phyloP scores from a whole-genome alignment of 2,329 filamentous ascomycete species.

The Fusarium sp. region DNA sequence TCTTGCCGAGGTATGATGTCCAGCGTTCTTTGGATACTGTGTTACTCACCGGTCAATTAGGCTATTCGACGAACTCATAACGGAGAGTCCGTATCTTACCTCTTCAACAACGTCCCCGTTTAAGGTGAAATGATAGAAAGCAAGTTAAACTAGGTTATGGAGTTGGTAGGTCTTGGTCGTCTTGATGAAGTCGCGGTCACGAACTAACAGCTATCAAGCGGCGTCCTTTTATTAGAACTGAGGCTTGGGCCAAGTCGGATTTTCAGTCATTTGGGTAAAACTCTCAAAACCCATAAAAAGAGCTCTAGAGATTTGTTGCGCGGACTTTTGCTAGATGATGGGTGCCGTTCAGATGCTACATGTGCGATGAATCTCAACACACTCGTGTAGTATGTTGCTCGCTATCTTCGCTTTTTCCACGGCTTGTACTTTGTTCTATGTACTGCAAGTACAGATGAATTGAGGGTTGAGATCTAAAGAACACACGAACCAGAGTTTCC shows the following conservation, averaged over 20 bases:
- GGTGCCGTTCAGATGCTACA: conserved; percentile 10
- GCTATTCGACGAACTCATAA: conserved; percentile 80
- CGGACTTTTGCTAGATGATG: conserved; percentile 16
- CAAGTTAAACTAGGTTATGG: conserved; percentile 40
- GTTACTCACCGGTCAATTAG: conserved; percentile 53
- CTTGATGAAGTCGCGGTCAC: conserved; percentile 6
- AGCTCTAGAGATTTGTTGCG: conserved; percentile 26
- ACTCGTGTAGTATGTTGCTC: conserved; percentile 17
- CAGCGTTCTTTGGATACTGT: background rate
- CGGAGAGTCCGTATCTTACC: conserved; percentile 74
- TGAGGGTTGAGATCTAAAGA: conserved; percentile 14
- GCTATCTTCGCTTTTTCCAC: conserved; percentile 14
- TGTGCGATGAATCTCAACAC: conserved; percentile 2
- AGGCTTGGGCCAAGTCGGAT: conserved; percentile 36
- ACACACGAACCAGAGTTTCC: conserved; percentile 1
- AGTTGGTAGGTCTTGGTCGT: conserved; percentile 44
- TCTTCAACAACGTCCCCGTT: conserved; percentile 77
- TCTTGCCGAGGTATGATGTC: conserved; percentile 68
- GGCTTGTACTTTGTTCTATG: conserved; percentile 15
- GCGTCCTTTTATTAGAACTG: conserved; percentile 43
- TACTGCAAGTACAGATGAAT: conserved; percentile 10
- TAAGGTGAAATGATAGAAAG: conserved; percentile 45
- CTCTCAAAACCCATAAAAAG: conserved; percentile 36
- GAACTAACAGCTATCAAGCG: conserved; percentile 40
- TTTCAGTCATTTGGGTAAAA: conserved; percentile 36